Base-by-base conservation (phyloP, 768 basidiomycete species). In the Daedalea quercina region DNA sequence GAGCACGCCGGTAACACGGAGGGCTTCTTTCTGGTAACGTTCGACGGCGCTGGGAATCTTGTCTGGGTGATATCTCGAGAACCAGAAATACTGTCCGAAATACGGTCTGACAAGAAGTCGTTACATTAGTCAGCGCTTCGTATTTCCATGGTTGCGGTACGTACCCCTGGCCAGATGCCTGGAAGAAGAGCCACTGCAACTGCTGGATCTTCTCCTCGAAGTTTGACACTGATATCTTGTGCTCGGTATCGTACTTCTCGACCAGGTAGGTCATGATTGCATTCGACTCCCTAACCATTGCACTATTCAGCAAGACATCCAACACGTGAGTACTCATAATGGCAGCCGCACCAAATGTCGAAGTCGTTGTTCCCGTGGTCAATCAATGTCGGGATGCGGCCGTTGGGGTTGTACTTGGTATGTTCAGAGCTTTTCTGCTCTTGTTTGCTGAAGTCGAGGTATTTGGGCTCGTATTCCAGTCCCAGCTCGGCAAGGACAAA, bases 181-280 rank as follows among this genome's bases (percentile, higher is more conserved):
- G 66, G 61, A 75, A 77, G 63, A 73, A 73, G 48, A 77, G 72
- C 76, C 73, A 76, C 59, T 71, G 72, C 13, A 70, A 51, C 41
- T 57, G 48, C 9, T 13, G 15, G 51, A 31, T 50, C 50, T 60
- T 57, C 9, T 61, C 61, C 13, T 52, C 51, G 6, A n/a, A 26
- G 43, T 47, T 51, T 1, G 47, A 25, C 19, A 60, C 54, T 26
- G 58, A 57, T 24, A 65, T 50, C 65, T 70, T 73, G 63, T 65
- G 58, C 31, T 74, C 71, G n/a, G 54, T 60, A 61, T 79, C 78
- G 57, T 76, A 77, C 50, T 67, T 63, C 53, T 74, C 71, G 15
- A 63, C 63, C 35, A 78, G 64, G 63, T 75, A 77, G 3, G 70
- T 57, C 25, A 76, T 47, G 55, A 78, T 75, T 41, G 74, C 74